Evolutionary conservation across 2,329 filamentous ascomycete species (phyloP).

Genomic region (Aspergillus tubingensis): DNA sequence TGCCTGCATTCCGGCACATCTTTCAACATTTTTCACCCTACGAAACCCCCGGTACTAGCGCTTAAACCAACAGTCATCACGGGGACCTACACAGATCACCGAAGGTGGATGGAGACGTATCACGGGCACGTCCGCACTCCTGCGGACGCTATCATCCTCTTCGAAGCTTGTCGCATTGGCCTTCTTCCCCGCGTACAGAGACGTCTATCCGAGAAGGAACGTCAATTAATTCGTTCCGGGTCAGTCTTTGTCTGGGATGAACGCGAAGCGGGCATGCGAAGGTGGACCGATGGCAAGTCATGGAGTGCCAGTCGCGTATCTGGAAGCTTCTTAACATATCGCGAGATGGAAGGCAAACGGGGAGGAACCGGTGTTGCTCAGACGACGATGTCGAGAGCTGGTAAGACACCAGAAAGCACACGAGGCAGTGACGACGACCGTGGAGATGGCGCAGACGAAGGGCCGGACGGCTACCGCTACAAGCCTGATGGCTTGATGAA

Average conservation of each 20-base stretch:
- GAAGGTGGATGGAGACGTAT: conserved; percentile 83
- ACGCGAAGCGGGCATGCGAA: conserved; percentile 93
- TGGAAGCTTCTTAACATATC: conserved; percentile 94
- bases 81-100: conserved; percentile 23
- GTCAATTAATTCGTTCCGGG: conserved; percentile 91
- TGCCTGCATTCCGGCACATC: neutral
- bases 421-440: conserved; percentile 81
- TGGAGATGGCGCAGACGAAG: conserved; percentile 66
- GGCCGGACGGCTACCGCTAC: conserved; percentile 86
- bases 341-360: conserved; percentile 98
- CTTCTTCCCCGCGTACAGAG: conserved; percentile 89
- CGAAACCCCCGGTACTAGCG: conserved; percentile 20
- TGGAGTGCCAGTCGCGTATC: conserved; percentile 98
- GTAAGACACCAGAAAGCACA: conserved; percentile 81
- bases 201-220: conserved; percentile 91
- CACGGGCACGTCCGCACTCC: conserved; percentile 94
- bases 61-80: conserved; percentile 23
- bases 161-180: conserved; percentile 91
- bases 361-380: conserved; percentile 71
- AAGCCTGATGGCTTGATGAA: conserved; percentile 98
- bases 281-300: conserved; percentile 98
- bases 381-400: conserved; percentile 57
- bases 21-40: conserved; percentile 17
- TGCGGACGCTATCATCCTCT: conserved; percentile 95
- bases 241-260: conserved; percentile 99